Percentiles rank a stretch among this genome's conserved stretches.
phyloP scores from a whole-genome alignment of 1,284 basidiomycete species.

The Paramarasmius palmivorus region DNA sequence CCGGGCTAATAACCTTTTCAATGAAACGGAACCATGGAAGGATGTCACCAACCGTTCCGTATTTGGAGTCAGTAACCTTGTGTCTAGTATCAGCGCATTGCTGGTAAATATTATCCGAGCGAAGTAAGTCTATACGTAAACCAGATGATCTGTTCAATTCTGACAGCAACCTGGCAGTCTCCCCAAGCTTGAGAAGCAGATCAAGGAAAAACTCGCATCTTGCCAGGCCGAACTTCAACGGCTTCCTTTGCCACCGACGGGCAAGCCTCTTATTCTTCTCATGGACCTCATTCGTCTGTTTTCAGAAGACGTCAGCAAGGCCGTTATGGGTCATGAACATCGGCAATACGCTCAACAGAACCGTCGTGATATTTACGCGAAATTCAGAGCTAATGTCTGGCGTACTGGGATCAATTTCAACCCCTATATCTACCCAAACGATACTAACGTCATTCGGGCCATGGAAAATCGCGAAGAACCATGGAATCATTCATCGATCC shows the following conservation, averaged over 20 bases:
- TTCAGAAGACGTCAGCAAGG: constrained; percentile 34
- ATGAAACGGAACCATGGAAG: constrained; percentile 34
- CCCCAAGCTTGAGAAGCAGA: constrained; percentile 36
- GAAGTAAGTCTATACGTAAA: neutral
- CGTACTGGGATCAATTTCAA: constrained; percentile 41
- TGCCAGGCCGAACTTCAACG: constrained; percentile 35
- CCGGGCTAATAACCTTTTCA: constrained; percentile 37
- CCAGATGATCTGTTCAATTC: neutral
- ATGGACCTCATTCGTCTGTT: constrained; percentile 46
- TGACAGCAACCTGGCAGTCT: constrained; percentile 32
- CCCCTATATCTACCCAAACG: constrained; percentile 22
- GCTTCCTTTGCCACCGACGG: constrained; percentile 42
- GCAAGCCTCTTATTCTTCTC: constrained; percentile 47
- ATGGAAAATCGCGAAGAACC: constrained; percentile 13
- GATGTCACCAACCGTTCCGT: neutral
- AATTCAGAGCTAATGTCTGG: constrained; percentile 36
- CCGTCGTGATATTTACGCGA: constrained; percentile 31
- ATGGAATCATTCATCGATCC: neutral
- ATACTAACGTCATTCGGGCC: neutral
- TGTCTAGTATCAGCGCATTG: neutral
- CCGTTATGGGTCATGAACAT: constrained; percentile 35
- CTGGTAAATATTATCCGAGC: neutral
- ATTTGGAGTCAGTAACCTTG: constrained; percentile 1
- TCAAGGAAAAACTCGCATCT: constrained; percentile 35
- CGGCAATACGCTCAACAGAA: constrained; percentile 35